These are phyloP conservation scores for Dalbergia cochinchinensis DNA, from an alignment of 306 rosid genomes.

Conservation along the genomic window DNA sequence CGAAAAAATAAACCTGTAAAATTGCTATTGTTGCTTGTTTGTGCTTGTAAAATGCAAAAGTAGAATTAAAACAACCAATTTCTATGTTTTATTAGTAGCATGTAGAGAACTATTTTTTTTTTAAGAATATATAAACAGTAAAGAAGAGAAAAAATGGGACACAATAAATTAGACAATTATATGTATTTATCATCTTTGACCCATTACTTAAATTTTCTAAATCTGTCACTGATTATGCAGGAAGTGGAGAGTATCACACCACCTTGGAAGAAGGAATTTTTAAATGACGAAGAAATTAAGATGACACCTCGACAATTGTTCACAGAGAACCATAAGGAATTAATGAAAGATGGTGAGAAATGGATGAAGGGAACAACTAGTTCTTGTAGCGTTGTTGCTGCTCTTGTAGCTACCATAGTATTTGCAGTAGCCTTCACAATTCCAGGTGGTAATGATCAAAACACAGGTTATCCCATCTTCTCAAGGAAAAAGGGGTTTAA, in stretches of 20 bases:
- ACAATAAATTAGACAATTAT: neutral
- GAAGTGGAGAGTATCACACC: conserved; percentile 14
- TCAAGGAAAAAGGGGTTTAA: neutral
- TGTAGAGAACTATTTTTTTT: no score
- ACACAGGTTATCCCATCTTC: neutral
- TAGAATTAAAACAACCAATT: no score
- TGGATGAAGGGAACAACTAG: conserved; percentile 15
- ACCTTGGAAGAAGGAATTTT: neutral
- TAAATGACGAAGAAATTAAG: neutral
- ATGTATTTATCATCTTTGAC: no score
- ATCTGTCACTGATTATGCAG: neutral
- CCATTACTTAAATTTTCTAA: no score
- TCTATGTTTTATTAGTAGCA: no score
- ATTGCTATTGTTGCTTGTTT: no score
- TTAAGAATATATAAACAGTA: no score
- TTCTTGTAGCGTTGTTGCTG: neutral
- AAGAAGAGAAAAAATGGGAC: no score
- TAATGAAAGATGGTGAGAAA: conserved; percentile 27
- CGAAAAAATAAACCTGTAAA: no score
- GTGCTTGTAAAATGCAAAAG: no score
- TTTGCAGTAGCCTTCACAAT: conserved; percentile 8
- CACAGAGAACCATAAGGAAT: neutral
- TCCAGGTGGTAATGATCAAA: conserved; percentile 24
- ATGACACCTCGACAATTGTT: neutral
- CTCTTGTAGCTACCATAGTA: neutral